A percentile compares a stretch with the other conserved stretches of the same genome.
Evolutionary conservation across 306 rosid species (phyloP).

Genomic region (Elaeagnus macrophylla): DNA sequence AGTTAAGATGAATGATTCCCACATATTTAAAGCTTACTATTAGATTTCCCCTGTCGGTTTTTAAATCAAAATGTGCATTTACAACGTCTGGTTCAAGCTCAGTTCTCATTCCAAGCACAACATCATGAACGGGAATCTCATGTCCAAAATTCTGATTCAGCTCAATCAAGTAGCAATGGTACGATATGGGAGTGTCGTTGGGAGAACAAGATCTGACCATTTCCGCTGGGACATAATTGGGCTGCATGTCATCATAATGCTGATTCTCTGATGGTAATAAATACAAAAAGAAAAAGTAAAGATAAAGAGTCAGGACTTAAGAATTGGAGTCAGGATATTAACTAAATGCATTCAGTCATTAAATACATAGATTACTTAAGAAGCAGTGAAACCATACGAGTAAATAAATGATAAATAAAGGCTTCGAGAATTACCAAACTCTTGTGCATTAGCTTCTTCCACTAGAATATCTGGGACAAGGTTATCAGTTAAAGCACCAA

Average conservation of each 20-base stretch:
- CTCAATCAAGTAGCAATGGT: constrained; percentile 68
- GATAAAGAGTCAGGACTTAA: background rate
- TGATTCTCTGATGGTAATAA: constrained; percentile 37
- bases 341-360: too few relatives aligned
- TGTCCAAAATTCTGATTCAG: constrained; percentile 39
- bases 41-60: constrained; percentile 42
- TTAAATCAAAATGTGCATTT: constrained; percentile 32
- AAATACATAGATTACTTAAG: background rate
- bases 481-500: constrained; percentile 71
- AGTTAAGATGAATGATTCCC: constrained; percentile 41
- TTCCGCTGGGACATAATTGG: constrained; percentile 51
- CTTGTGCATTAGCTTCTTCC: constrained; percentile 47
- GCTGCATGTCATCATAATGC: constrained; percentile 46
- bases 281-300: background rate
- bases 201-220: constrained; percentile 27
- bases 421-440: constrained; percentile 35
- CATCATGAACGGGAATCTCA: constrained; percentile 36
- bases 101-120: constrained; percentile 47
- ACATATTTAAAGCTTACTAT: constrained; percentile 30
- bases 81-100: constrained; percentile 46
- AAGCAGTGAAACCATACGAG: constrained; percentile 1
- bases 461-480: constrained; percentile 56
- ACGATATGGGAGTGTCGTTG: constrained; percentile 18
- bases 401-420: constrained; percentile 11
- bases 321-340: too few relatives aligned